Base-by-base conservation (phyloP, 768 basidiomycete genomes). In the Calocera viscosa region DNA sequence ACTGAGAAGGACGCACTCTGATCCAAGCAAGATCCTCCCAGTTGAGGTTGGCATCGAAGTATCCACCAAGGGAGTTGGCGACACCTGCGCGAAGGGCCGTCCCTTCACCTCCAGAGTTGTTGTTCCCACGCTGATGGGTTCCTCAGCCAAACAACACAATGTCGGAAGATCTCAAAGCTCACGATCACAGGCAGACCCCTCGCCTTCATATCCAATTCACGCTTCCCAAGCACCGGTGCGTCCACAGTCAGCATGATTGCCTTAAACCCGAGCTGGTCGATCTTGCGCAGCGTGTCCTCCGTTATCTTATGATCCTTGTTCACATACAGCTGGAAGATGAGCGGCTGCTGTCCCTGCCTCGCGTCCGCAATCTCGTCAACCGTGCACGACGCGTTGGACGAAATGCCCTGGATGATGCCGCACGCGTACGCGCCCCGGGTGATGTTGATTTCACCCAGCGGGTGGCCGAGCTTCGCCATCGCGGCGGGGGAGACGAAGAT, bases 171-270 rank as follows among this genome's bases (percentile, higher is more conserved):
- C n/a, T n/a, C n/a, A 38, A 69, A 39, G 28, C 38, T 32, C 24
- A 26, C 34, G 53, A 60, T 28, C 38, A 69, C 66, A 38, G 68
- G 67, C 64, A 74, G 73, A 10, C 64, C 69, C 72, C 68, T 74
- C 67, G 47, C 72, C 68, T 64, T 71, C 69, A 67, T 83, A 71
- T 92, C 90, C 66, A 81, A 77, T 75, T 92, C 90, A 53, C 92
- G 82, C 71, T 92, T 93, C 10, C 90, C 88, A 1, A 87, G 80
- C 41, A 88, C 84, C n/a, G 90, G 80, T 0, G 91, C 89, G 76
- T 97, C 94, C 1, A 95, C 93, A 1, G 94, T 96, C 66, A 97
- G 79, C 74, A 91, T 91, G 67, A 97, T 89, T 0, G 90, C 92
- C 63, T 87, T 91, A 76, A 89, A 94, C 0, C 91, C 91, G 2